Percentiles rank a stretch among this genome's conserved stretches.
phyloP scores from a whole-genome alignment of 2,329 filamentous ascomycete genomes.

The Trichoderma sp. region DNA sequence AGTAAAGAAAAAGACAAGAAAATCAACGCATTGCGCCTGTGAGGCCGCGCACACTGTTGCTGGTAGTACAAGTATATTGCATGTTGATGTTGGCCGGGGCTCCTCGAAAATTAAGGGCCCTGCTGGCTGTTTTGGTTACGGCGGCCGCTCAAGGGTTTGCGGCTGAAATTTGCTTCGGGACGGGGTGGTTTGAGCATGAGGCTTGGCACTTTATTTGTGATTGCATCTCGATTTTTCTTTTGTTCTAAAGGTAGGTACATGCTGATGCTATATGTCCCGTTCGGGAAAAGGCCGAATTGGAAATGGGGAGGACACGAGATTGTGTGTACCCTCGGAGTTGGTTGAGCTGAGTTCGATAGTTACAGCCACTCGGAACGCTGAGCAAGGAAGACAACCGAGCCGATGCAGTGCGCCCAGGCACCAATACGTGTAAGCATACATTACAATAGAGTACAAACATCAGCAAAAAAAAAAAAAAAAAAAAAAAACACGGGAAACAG shows the following conservation, averaged over 20 bases:
- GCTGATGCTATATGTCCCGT: background rate
- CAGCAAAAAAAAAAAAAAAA: too few relatives aligned
- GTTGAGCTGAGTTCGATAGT: background rate
- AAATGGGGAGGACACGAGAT: too few relatives aligned
- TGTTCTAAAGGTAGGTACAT: background rate
- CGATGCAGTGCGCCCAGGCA: background rate
- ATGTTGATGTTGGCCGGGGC: conserved; percentile 8
- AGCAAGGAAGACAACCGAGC: background rate
- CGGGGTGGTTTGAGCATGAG: conserved; percentile 1
- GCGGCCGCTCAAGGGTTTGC: background rate
- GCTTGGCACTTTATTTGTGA: conserved; percentile 2
- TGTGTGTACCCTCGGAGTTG: too few relatives aligned
- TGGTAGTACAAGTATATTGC: background rate
- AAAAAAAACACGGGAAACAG: background rate
- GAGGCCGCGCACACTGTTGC: background rate
- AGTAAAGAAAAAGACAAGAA: background rate
- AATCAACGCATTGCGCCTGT: background rate
- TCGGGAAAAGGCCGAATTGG: background rate
- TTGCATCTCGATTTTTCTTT: background rate
- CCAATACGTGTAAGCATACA: background rate
- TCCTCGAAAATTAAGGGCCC: conserved; percentile 17
- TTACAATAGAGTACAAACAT: background rate
- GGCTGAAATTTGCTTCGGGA: conserved; percentile 11
- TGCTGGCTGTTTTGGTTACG: conserved; percentile 18
- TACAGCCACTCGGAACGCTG: background rate